Percentiles rank a stretch among this genome's conserved stretches.
Conservation (phyloP, 148 eudicot species). For the Gaultheria prostrata region DNA sequence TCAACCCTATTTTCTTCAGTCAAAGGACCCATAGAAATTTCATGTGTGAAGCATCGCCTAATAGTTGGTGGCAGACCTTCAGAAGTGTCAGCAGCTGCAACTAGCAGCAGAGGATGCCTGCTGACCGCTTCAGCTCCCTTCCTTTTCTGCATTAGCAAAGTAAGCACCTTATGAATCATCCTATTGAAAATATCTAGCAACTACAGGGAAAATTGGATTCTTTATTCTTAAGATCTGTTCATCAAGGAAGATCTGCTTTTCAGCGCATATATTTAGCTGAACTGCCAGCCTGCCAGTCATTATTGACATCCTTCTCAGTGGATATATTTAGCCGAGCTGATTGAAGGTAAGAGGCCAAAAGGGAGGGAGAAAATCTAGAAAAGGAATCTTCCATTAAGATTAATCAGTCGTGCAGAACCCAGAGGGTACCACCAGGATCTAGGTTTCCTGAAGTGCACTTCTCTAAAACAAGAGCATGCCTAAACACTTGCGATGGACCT, state of each 20-base stretch:
- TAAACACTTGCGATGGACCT: not conserved
- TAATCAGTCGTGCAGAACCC: not conserved
- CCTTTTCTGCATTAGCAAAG: conserved; percentile 38
- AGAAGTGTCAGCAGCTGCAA: conserved; percentile 77
- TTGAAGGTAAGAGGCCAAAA: not conserved
- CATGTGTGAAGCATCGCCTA: conserved; percentile 95
- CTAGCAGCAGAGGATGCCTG: conserved; percentile 53
- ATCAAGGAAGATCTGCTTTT: not conserved
- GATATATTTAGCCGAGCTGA: not conserved
- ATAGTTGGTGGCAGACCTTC: conserved; percentile 88
- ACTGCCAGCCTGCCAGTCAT: not conserved
- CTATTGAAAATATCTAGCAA: not conserved
- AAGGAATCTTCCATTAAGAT: not conserved
- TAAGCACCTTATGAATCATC: conserved; percentile 1
- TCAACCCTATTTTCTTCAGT: conserved; percentile 79
- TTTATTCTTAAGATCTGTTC: not conserved
- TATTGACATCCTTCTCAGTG: not conserved
- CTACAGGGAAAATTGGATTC: not conserved
- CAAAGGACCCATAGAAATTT: conserved; percentile 73
- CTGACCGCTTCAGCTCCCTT: conserved; percentile 37
- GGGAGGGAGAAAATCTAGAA: not conserved
- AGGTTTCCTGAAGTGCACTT: not conserved
- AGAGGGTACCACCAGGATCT: not conserved
- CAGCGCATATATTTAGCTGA: not conserved
- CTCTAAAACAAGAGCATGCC: not conserved